phyloP scores from a whole-genome alignment of 306 rosid genomes.

The barrel medic (Medicago truncatula) region MtrunA17r5.0-ANR NC_053045.1:37438001-37438500 shows the following conservation, averaged over 20 bases:
- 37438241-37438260: constrained; percentile 33
- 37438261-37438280: constrained; percentile 19
- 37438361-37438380: not conserved
- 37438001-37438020: not conserved
- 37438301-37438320: constrained; percentile 22
- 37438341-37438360: not conserved
- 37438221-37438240: not conserved
- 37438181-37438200: not conserved
- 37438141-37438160: not conserved
- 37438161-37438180: constrained; percentile 14
- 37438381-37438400: not conserved
- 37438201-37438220: not conserved
- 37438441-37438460: too few species aligned
- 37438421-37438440: not conserved
- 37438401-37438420: not conserved
- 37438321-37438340: not conserved
- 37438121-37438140: not conserved
- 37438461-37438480: too few species aligned
- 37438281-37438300: constrained; percentile 28
- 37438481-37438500: too few species aligned
- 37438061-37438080: not conserved
- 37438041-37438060: not conserved
- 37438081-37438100: not conserved
- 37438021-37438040: not conserved
- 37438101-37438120: constrained; percentile 12